Evolutionary conservation across 345 rosid species (phyloP).

Genomic region (Kandelia obovata): DNA sequence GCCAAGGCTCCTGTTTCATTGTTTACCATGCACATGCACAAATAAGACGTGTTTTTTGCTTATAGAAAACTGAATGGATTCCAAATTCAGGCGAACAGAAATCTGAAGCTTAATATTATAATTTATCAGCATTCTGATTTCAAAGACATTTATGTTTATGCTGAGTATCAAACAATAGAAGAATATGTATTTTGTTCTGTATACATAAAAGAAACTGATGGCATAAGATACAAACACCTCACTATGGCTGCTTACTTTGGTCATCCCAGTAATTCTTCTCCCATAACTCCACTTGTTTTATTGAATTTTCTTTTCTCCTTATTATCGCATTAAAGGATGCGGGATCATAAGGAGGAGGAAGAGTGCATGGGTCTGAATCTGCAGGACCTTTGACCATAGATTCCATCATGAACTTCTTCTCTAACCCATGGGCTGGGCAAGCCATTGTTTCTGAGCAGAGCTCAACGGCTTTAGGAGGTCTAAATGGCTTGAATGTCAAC

Average conservation of each 20-base stretch:
- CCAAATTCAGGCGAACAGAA: too few relatives aligned
- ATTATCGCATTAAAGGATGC: conserved; percentile 5
- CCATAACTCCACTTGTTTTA: conserved; percentile 24
- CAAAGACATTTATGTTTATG: too few relatives aligned
- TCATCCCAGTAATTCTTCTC: conserved; percentile 20
- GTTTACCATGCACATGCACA: too few relatives aligned
- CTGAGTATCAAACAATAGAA: too few relatives aligned
- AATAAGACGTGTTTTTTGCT: too few relatives aligned
- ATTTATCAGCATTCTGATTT: too few relatives aligned
- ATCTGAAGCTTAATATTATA: too few relatives aligned
- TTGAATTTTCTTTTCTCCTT: conserved; percentile 7
- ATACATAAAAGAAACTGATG: too few relatives aligned
- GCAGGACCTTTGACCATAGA: conserved; percentile 27
- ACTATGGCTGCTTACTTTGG: conserved; percentile 5
- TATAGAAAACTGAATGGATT: too few relatives aligned
- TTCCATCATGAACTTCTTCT: conserved; percentile 26
- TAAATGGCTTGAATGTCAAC: conserved; percentile 21
- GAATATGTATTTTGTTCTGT: too few relatives aligned
- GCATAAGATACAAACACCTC: too few relatives aligned
- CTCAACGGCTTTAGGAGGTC: conserved; percentile 20
- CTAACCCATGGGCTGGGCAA: conserved; percentile 15
- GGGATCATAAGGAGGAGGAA: conserved; percentile 29
- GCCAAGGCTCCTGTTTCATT: too few relatives aligned
- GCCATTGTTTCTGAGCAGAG: conserved; percentile 23
- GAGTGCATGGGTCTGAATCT: conserved; percentile 18